phyloP scores from a whole-genome alignment of 1,284 basidiomycete genomes.

The Ustilago shanxiensis region DNA sequence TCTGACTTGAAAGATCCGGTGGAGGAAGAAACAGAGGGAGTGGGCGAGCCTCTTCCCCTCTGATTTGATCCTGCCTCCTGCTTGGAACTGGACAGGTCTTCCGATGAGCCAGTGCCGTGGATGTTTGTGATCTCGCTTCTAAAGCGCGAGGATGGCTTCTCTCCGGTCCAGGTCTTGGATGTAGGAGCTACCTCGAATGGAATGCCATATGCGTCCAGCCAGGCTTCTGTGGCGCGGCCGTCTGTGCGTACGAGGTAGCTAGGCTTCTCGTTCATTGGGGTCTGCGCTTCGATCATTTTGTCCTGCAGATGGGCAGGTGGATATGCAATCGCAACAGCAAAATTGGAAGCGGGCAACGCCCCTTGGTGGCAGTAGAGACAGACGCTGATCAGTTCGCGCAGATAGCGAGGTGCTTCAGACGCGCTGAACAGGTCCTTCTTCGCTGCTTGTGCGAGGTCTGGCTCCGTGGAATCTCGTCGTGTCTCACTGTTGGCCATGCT shows the following conservation, averaged over 20 bases:
- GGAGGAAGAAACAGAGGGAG: conserved; percentile 26
- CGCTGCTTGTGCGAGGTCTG: neutral
- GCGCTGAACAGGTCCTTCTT: conserved; percentile 25
- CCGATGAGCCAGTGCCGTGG: conserved; percentile 12
- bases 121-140: conserved; percentile 8
- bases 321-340: conserved; percentile 39
- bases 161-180: conserved; percentile 50
- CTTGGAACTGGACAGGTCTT: conserved; percentile 8
- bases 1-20: conserved; percentile 37
- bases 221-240: conserved; percentile 41
- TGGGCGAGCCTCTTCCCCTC: conserved; percentile 24
- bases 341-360: conserved; percentile 11
- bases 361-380: conserved; percentile 32
- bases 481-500: neutral
- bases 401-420: conserved; percentile 30
- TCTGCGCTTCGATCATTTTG: conserved; percentile 29
- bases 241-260: conserved; percentile 41
- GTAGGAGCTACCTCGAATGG: conserved; percentile 33
- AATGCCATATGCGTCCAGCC: conserved; percentile 38
- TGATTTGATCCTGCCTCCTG: neutral
- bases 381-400: conserved; percentile 42
- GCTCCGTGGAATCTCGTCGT: neutral
- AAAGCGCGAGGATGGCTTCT: conserved; percentile 32
- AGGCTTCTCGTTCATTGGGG: conserved; percentile 14
- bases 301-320: conserved; percentile 41